Evolutionary conservation across 116 monocot genomes (phyloP), one percentile per base, ranked within the genome.

Genomic region (Phalaenopsis hybrid): DNA sequence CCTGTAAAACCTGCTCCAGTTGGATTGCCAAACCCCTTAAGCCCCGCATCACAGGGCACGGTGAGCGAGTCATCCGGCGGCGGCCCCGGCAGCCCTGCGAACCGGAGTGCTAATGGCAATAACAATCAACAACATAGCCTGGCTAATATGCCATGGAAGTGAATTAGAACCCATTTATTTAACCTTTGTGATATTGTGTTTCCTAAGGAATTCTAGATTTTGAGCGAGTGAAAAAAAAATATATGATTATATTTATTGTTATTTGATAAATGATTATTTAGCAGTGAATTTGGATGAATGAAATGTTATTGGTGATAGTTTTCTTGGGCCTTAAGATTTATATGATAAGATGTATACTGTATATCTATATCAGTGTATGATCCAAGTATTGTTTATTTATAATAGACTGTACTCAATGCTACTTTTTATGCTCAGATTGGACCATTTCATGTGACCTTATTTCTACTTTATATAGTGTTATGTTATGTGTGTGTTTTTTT

Each of bases 31-130:
- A 77, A 33, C 28, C 57, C 77, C 72, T 79, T 18, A 43, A 90
- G 89, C 78, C 89, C 89, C 0, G 82, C 86, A 5, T 89, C 89
- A 5, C 73, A 84, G 44, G 89, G 84, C 51, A 89, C 86, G 8
- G 28, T 89, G 78, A 89, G 90, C 15, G 90, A 90, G 76, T 85
- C 87, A 59, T 87, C 90, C 8, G 83, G 86, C 11, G 90, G 89
- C 6, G 82, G 86, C 4, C 83, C 87, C 8, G 85, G 85, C 76
- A 90, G 90, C 81, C 90, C 90, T 25, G 55, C 84, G 11, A 85
- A 87, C 70, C 87, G 83, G 43, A 84, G 87, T 77, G 80, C 77
- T 0, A 84, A 77, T 51, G 77, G 52, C 25, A 86, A 90, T 69
- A 86, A 65, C 83, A 72, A 51, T 18, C 85, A 85, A 34, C 87